Conservation (phyloP, 129 eudicot genomes). For the Tagetes patula region DNA sequence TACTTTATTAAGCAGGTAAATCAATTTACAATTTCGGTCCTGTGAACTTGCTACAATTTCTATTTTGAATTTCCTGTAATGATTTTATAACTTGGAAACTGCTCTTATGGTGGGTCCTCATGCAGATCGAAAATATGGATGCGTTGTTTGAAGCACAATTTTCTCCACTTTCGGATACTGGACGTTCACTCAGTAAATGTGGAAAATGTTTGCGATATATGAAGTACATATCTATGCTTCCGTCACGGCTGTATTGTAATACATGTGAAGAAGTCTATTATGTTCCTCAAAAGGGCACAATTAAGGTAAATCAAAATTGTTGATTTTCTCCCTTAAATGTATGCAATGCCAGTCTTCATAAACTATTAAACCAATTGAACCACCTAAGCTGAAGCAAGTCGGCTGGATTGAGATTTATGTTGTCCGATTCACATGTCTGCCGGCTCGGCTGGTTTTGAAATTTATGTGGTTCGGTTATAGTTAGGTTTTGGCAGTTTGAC, state of each 20-base stretch:
- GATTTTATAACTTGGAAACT: neutral
- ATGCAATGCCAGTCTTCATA: neutral
- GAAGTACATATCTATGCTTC: conserved; percentile 79
- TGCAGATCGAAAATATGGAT: conserved; percentile 89
- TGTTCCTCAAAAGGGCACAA: conserved; percentile 86
- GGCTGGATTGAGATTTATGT: neutral
- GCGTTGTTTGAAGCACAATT: conserved; percentile 96
- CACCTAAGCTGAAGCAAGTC: neutral
- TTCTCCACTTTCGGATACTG: conserved; percentile 86
- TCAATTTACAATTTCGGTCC: neutral
- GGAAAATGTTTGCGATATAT: conserved; percentile 91
- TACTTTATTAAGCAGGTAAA: conserved; percentile 81
- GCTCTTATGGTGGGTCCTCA: conserved; percentile 16
- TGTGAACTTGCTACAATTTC: neutral
- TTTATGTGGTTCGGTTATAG: too few species aligned
- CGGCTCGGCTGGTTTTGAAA: too few species aligned
- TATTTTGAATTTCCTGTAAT: conserved; percentile 1
- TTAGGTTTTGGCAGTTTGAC: neutral
- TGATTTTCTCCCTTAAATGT: neutral
- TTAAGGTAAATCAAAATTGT: conserved; percentile 63
- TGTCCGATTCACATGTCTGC: too few species aligned
- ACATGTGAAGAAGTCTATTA: conserved; percentile 95
- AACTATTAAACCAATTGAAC: neutral
- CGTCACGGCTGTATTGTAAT: conserved; percentile 77
- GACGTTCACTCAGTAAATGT: conserved; percentile 84